Percentiles rank a stretch among this genome's conserved stretches.
phyloP scores from a whole-genome alignment of 2,329 filamentous ascomycete species.

The Zymoseptoria pseudotritici region DNA sequence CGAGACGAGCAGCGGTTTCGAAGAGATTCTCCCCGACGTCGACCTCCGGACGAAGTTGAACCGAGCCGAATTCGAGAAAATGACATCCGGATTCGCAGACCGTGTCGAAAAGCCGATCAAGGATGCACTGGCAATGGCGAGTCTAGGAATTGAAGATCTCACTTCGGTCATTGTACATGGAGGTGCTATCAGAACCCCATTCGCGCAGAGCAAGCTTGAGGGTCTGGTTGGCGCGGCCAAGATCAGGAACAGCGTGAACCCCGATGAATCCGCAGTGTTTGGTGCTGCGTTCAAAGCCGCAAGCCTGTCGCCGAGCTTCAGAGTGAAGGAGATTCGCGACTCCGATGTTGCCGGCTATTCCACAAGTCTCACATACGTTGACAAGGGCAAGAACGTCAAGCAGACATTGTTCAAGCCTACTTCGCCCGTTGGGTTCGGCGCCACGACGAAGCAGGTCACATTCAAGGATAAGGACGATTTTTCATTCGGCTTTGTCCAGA shows the following conservation, averaged over 20 bases:
- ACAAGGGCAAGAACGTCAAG: constrained; percentile 57
- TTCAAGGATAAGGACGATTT: constrained; percentile 81
- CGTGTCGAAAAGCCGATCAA: constrained; percentile 64
- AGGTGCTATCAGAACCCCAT: constrained; percentile 81
- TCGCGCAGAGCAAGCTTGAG: constrained; percentile 86
- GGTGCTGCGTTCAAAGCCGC: constrained; percentile 93
- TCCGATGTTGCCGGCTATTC: constrained; percentile 70
- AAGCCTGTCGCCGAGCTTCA: constrained; percentile 86
- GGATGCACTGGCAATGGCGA: constrained; percentile 65
- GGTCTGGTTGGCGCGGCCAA: constrained; percentile 64
- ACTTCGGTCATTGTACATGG: constrained; percentile 91
- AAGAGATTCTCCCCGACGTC: constrained; percentile 82
- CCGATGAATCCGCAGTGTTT: constrained; percentile 92
- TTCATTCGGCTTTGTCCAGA: constrained; percentile 70
- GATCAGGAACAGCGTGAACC: constrained; percentile 88
- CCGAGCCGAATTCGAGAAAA: constrained; percentile 71
- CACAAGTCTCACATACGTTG: constrained; percentile 66
- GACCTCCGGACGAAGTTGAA: constrained; percentile 89
- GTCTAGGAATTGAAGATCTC: constrained; percentile 65
- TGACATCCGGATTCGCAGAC: constrained; percentile 60
- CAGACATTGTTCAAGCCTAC: constrained; percentile 77
- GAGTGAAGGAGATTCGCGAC: constrained; percentile 90
- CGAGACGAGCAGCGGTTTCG: constrained; percentile 72
- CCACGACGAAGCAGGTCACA: constrained; percentile 69
- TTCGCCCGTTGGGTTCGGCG: constrained; percentile 57